Percentiles rank a stretch among this genome's conserved stretches.
Conservation (phyloP, 306 rosid species). For the Vachellia pachyceras region DNA sequence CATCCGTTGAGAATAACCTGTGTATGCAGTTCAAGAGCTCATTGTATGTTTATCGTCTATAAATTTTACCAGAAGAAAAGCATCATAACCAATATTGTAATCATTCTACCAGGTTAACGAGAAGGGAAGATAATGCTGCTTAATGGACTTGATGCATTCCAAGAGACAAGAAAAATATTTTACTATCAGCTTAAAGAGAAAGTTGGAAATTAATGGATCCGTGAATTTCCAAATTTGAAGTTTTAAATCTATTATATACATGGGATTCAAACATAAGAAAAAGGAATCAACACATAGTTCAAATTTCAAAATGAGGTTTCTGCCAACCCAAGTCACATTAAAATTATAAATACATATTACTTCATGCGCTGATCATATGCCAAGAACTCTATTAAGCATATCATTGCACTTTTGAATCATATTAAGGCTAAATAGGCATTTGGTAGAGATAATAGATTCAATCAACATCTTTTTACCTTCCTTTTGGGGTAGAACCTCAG, state of each 20-base stretch:
- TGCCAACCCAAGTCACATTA: conserved; percentile 24
- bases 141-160: conserved; percentile 23
- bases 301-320: conserved; percentile 15
- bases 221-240: conserved; percentile 15
- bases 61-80: background rate
- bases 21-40: conserved; percentile 31
- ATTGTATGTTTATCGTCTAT: conserved; percentile 13
- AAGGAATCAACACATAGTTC: background rate
- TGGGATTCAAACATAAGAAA: conserved; percentile 21
- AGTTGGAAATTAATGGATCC: conserved; percentile 13
- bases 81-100: background rate
- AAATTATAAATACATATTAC: no score
- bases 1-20: conserved; percentile 90
- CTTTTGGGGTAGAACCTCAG: background rate
- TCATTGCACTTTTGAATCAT: conserved; percentile 1
- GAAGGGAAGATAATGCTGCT: conserved; percentile 20
- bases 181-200: conserved; percentile 11
- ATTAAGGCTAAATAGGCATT: background rate
- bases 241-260: background rate
- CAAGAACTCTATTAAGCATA: background rate
- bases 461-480: no score
- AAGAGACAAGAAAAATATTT: conserved; percentile 10
- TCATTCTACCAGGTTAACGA: conserved; percentile 19
- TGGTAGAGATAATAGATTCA: background rate
- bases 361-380: conserved; percentile 15